Percentiles rank a stretch among this genome's conserved stretches.
phyloP scores from a whole-genome alignment of 2,329 filamentous ascomycete species.

The Plectosphaerella plurivora region DNA sequence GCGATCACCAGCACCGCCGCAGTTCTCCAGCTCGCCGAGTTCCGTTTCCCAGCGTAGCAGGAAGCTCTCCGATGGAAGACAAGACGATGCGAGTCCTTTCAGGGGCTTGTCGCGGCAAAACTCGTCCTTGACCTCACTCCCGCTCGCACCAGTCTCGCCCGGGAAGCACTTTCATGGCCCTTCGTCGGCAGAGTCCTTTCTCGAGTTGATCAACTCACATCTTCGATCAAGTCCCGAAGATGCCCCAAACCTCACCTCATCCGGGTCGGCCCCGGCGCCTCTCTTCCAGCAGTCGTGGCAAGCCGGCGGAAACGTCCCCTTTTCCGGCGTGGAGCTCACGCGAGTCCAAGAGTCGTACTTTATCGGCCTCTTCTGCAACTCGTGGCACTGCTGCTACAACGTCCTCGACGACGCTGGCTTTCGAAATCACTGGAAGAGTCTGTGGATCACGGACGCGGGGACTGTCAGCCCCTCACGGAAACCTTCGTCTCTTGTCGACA shows the following conservation, averaged over 20 bases:
- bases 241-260: too few relatives aligned
- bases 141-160: neutral
- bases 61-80: too few relatives aligned
- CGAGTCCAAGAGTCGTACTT: slow-evolving; percentile 41
- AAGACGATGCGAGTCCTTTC: too few relatives aligned
- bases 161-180: neutral
- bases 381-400: slow-evolving; percentile 34
- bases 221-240: slow-evolving; percentile 6
- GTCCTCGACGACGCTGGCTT: slow-evolving; percentile 41
- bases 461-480: slow-evolving; percentile 20
- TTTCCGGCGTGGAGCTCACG: slow-evolving; percentile 20
- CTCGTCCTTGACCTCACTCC: neutral
- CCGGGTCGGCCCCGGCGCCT: slow-evolving; percentile 10
- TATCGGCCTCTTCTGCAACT: slow-evolving; percentile 42
- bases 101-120: neutral
- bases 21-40: neutral
- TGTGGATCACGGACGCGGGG: slow-evolving; percentile 24
- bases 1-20: neutral
- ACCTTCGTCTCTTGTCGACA: slow-evolving; percentile 46
- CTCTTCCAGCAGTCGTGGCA: slow-evolving; percentile 11
- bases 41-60: too few relatives aligned
- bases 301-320: slow-evolving; percentile 4
- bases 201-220: slow-evolving; percentile 12
- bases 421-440: slow-evolving; percentile 33
- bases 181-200: neutral